phyloP scores from a whole-genome alignment of 495 filamentous ascomycete species.

The Penicillium riverlandense region DNA sequence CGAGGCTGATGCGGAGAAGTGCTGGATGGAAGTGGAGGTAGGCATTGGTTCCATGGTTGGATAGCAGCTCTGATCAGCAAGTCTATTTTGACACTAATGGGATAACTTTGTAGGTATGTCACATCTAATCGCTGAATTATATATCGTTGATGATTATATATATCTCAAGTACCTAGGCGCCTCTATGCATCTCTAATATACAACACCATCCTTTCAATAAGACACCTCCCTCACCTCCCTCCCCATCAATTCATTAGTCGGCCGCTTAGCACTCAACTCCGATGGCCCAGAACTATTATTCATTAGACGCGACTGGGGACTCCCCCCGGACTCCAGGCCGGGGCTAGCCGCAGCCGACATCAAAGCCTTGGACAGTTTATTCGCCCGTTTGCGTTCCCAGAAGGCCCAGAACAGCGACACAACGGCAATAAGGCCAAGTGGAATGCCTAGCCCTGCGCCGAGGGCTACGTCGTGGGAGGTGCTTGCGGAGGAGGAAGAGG shows the following conservation, averaged over 20 bases:
- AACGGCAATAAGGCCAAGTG: constrained; percentile 23
- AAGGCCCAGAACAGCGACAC: constrained; percentile 21
- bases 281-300: constrained; percentile 1
- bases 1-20: constrained; percentile 22
- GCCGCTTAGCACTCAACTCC: constrained; percentile 3
- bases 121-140: no score
- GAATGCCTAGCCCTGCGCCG: constrained; percentile 20
- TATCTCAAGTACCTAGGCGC: no score
- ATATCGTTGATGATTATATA: no score
- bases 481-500: constrained; percentile 24
- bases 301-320: not conserved
- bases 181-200: no score
- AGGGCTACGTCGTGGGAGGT: constrained; percentile 12
- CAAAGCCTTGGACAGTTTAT: constrained; percentile 1
- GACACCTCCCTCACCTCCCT: not conserved
- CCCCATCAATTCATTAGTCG: constrained; percentile 7
- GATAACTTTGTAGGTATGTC: no score
- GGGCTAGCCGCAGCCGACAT: not conserved
- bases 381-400: constrained; percentile 15
- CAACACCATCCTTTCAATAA: no score
- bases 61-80: no score
- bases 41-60: no score
- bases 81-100: no score
- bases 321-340: not conserved
- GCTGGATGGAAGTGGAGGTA: not conserved